Percentiles rank a stretch among this genome's conserved stretches.
Conservation (phyloP, 2,329 filamentous ascomycete genomes). For the Daldinia sp. region DNA sequence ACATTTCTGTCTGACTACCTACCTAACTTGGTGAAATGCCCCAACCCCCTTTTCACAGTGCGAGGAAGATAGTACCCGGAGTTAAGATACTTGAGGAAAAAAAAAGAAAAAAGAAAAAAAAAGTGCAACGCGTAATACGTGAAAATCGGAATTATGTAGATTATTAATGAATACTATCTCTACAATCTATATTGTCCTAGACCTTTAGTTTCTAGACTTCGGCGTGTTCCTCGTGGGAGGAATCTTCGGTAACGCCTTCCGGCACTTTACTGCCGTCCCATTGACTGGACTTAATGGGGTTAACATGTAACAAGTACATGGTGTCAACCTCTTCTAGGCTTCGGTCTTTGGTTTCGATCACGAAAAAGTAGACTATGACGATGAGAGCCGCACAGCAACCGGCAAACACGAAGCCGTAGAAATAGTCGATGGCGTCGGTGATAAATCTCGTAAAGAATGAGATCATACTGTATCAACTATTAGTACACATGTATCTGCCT, state of each 20-base stretch:
- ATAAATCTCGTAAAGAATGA: constrained; percentile 70
- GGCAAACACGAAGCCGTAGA: constrained; percentile 76
- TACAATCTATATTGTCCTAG: constrained; percentile 13
- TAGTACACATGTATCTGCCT: constrained; percentile 30
- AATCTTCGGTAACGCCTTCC: constrained; percentile 22
- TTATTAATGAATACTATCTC: constrained; percentile 5
- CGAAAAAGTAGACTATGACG: constrained; percentile 76
- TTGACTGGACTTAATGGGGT: constrained; percentile 56
- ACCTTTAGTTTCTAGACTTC: constrained; percentile 13
- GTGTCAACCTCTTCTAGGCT: constrained; percentile 79
- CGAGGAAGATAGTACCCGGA: not conserved
- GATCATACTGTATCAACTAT: constrained; percentile 41
- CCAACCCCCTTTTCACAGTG: not conserved
- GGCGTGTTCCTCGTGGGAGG: constrained; percentile 28
- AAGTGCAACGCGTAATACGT: too few species aligned
- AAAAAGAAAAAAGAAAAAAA: too few species aligned
- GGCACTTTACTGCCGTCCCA: constrained; percentile 48
- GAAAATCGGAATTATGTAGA: constrained; percentile 8
- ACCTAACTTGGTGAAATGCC: too few species aligned
- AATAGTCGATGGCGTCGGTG: constrained; percentile 72
- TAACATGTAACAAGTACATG: constrained; percentile 70
- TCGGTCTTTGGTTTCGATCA: constrained; percentile 76
- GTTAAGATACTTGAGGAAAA: too few species aligned
- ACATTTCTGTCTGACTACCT: not conserved
- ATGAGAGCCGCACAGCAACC: constrained; percentile 70